A percentile compares a stretch with the other conserved stretches of the same genome.
Evolutionary conservation across 2,329 filamentous ascomycete genomes (phyloP).

Genomic region (Pestalotiopsis sp.): DNA sequence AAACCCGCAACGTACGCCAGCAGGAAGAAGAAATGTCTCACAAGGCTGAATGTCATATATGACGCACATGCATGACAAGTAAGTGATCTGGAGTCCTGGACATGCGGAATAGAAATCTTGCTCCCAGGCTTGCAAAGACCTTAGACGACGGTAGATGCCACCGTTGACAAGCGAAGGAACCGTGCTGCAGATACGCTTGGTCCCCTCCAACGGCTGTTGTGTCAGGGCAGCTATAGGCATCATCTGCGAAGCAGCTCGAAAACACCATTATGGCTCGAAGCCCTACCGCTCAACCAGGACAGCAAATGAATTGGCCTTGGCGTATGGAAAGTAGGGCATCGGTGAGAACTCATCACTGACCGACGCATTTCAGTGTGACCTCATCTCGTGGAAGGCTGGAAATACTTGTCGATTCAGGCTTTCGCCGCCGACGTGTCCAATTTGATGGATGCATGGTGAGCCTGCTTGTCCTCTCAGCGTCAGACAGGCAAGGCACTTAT

Average conservation of each 20-base stretch:
- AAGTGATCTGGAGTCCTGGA: neutral
- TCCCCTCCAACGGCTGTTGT: neutral
- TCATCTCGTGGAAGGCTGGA: neutral
- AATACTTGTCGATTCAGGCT: neutral
- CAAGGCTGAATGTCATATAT: conserved; percentile 4
- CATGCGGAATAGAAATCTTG: neutral
- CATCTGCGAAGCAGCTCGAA: neutral
- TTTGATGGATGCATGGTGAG: neutral
- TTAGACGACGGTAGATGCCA: neutral
- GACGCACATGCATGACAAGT: neutral
- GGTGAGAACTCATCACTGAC: neutral
- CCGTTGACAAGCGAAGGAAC: neutral
- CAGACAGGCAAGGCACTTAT: neutral
- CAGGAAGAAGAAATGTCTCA: conserved; percentile 7
- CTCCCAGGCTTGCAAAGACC: neutral
- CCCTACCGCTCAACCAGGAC: neutral
- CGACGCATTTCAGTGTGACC: neutral
- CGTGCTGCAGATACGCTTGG: neutral
- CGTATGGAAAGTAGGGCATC: neutral
- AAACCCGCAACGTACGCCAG: neutral
- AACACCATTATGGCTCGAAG: neutral
- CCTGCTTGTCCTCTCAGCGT: neutral
- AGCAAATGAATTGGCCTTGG: neutral
- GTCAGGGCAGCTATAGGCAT: neutral
- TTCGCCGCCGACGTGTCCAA: neutral